Percentiles rank a stretch among this genome's conserved stretches.
Evolutionary conservation across 2,329 filamentous ascomycete genomes (phyloP).

Genomic region (Exophiala bonariae): DNA sequence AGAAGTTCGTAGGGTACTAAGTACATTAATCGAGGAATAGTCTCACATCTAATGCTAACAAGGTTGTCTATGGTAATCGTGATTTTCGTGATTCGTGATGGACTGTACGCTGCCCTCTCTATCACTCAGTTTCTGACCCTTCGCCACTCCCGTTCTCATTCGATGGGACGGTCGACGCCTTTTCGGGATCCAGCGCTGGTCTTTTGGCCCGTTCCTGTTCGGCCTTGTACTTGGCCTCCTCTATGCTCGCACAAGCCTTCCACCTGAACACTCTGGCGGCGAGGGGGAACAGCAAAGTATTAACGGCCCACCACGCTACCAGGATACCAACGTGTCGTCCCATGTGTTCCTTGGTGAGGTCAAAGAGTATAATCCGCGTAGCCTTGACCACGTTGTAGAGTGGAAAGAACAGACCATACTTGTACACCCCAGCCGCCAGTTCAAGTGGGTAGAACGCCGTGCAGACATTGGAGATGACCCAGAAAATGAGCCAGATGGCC

Average conservation of each 20-base stretch:
- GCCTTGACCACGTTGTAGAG: constrained; percentile 63
- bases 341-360: constrained; percentile 54
- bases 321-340: constrained; percentile 63
- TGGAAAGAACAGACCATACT: constrained; percentile 65
- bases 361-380: constrained; percentile 61
- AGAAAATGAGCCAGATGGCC: constrained; percentile 63
- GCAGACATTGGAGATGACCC: constrained; percentile 66
- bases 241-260: neutral
- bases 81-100: too few relatives aligned
- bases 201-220: neutral
- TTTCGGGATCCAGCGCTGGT: neutral
- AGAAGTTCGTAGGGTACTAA: too few relatives aligned
- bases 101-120: too few relatives aligned
- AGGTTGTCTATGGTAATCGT: too few relatives aligned
- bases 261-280: neutral
- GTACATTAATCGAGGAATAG: too few relatives aligned
- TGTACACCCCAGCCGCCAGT: constrained; percentile 59
- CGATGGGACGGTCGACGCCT: too few relatives aligned
- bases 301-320: constrained; percentile 57
- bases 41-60: too few relatives aligned
- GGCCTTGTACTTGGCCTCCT: neutral
- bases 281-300: constrained; percentile 55
- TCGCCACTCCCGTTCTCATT: too few relatives aligned
- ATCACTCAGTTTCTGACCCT: too few relatives aligned
- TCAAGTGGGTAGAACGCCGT: constrained; percentile 62